Evolutionary conservation across 2,329 filamentous ascomycete genomes (phyloP).

Genomic region (Fusarium virguliforme): DNA sequence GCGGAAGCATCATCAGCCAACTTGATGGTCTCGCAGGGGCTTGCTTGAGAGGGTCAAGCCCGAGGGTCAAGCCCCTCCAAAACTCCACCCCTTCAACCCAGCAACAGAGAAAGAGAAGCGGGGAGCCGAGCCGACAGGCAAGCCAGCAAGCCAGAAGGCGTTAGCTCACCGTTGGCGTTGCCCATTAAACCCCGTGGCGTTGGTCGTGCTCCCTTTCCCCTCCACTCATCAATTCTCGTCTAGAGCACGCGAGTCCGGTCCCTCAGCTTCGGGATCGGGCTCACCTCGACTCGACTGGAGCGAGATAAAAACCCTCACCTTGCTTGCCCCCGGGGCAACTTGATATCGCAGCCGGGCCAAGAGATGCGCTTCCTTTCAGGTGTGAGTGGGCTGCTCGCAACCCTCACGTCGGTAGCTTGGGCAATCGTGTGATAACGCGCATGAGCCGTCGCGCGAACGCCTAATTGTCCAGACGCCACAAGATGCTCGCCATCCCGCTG

Average conservation of each 20-base stretch:
- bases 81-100: slow-evolving; percentile 29
- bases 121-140: slow-evolving; percentile 43
- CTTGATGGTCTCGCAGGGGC: slow-evolving; percentile 20
- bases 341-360: slow-evolving; percentile 35
- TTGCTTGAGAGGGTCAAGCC: slow-evolving; percentile 17
- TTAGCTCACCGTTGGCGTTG: slow-evolving; percentile 47
- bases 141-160: slow-evolving; percentile 27
- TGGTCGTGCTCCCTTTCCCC: slow-evolving; percentile 11
- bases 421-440: slow-evolving; percentile 35
- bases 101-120: slow-evolving; percentile 43
- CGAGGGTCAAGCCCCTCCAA: slow-evolving; percentile 30
- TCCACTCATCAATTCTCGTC: slow-evolving; percentile 37
- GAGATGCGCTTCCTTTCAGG: slow-evolving; percentile 20
- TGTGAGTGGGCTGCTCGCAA: slow-evolving; percentile 40
- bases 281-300: slow-evolving; percentile 11
- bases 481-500: slow-evolving; percentile 26
- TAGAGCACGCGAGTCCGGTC: slow-evolving; percentile 33
- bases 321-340: slow-evolving; percentile 24
- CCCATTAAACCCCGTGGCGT: slow-evolving; percentile 38
- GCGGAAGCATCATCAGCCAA: slow-evolving; percentile 30
- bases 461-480: slow-evolving; percentile 28
- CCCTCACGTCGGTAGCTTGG: slow-evolving; percentile 37
- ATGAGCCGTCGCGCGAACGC: slow-evolving; percentile 26
- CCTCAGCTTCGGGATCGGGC: slow-evolving; percentile 31
- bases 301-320: slow-evolving; percentile 33